Evolutionary conservation across 805 yeast species (phyloP), one percentile per base, ranked within the genome.

Genomic region (Wickerhamiella sorbophila): DNA sequence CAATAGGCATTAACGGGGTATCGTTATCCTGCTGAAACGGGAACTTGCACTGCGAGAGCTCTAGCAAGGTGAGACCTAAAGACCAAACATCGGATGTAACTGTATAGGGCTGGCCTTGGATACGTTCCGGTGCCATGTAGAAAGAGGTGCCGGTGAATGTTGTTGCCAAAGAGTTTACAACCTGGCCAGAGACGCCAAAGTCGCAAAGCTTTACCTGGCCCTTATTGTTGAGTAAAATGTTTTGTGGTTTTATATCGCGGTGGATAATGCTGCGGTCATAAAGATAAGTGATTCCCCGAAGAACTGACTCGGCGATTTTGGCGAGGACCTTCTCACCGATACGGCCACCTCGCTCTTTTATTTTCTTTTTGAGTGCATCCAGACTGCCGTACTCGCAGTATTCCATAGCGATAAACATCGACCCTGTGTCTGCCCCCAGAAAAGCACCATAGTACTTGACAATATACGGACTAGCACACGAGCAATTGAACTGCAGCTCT

Each of bases 71-170:
- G 44, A 91, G 66, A 0, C 98, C 98, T 26, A 91, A 63, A 1
- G 96, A 86, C 98, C 98, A 91, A 14, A 91, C 88, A 58, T 91
- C 98, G 53, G 93, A 79, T 3, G 94, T 83, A 3, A 88, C 95
- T 9, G 94, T 80, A 56, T 91, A 91, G 1, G 95, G 91, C 55
- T 85, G 88, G 22, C 95, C 96, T 64, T 83, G 83, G 40, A 91
- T 88, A 52, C 98, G 71, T 60, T 91, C 98, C 0, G 98, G 98
- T 0, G 98, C 97, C 98, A 91, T 91, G 60, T 91, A 91, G 58
- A 84, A 88, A 9, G 94, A 87, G 0, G 98, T 91, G 2, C 98
- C 98, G 0, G 95, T 91, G 56, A 87, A 91, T 0, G 98, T 91
- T 1, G 95, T 84, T 1, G 97, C 97, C 37, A 91, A 66, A 0